phyloP scores from a whole-genome alignment of 768 basidiomycete species.

The Leccinum uliginosum region DNA sequence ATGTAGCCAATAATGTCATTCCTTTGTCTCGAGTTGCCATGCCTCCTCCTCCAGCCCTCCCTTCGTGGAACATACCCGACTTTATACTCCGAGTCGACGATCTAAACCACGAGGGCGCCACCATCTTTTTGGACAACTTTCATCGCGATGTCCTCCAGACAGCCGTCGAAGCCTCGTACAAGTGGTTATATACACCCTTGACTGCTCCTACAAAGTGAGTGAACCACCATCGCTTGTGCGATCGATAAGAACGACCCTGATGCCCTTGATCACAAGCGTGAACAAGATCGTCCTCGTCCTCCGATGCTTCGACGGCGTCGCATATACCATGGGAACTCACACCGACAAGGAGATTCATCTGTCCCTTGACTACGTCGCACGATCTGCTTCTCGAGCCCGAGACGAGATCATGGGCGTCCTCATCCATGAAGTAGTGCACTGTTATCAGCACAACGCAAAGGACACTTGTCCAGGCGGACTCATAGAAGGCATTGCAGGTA shows the following conservation, averaged over 20 bases:
- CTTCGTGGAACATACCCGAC: conserved; percentile 51
- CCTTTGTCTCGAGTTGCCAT: conserved; percentile 9
- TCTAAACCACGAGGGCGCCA: conserved; percentile 53
- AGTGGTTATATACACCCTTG: conserved; percentile 41
- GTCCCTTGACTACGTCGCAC: conserved; percentile 59
- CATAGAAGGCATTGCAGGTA: conserved; percentile 78
- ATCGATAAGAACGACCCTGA: conserved; percentile 7
- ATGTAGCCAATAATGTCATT: conserved; percentile 2
- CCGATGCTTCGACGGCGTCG: conserved; percentile 65
- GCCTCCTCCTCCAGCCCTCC: conserved; percentile 24
- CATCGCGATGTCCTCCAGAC: conserved; percentile 35
- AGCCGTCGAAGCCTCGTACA: conserved; percentile 39
- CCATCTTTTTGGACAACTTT: conserved; percentile 51
- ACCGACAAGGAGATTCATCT: conserved; percentile 71
- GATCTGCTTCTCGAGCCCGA: conserved; percentile 35
- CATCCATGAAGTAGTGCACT: conserved; percentile 75
- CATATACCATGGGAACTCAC: conserved; percentile 56
- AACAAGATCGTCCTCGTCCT: conserved; percentile 54
- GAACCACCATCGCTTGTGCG: not conserved
- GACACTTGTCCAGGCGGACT: conserved; percentile 64
- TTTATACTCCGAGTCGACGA: conserved; percentile 56
- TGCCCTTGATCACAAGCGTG: conserved; percentile 36
- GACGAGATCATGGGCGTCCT: conserved; percentile 72
- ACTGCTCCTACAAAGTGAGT: conserved; percentile 47
- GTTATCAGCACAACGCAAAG: conserved; percentile 64